Evolutionary conservation across 2,329 filamentous ascomycete species (phyloP), one percentile per base, ranked within the genome.

Genomic region (Arachnopeziza araneosa): DNA sequence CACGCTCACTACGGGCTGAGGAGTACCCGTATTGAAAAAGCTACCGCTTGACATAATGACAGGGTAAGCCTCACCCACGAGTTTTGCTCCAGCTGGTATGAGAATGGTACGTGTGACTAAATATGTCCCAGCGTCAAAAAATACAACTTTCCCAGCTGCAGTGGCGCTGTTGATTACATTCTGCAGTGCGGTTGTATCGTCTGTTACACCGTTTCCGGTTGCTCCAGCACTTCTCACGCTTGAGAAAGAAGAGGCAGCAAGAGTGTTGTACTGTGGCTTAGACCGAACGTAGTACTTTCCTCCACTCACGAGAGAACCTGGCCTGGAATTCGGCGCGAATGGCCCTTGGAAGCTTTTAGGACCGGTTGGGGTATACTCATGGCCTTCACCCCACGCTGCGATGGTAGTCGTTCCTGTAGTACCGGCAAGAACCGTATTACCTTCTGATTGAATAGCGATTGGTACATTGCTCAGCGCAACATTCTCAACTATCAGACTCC

Each of bases 111-210:
- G 66, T 3, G 75, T 80, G 22, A 82, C 72, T 54, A 74, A 74
- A 74, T 85, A 86, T 9, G 79, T 71, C 54, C 83, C 83, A 24
- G 63, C 78, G 72, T 79, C 84, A 17, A 83, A 69, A 52, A 84
- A 75, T 79, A n/a, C 64, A 84, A 85, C 63, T 79, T 77, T 30
- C 75, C 74, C 19, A 72, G 67, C n/a, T 71, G 67, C 4, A 4
- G 50, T n/a, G 9, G 21, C 17, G 75, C 75, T 2, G 83, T 81
- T 63, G 96, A 83, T 58, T 90, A 81, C 1, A 69, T 72, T 69
- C 77, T 75, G 19, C 87, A 54, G 22, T 12, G 24, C 24, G 2
- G n/a, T 24, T 30, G 52, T 54, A n/a, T 54, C 52, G n/a, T 54
- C 52, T 3, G 9, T 54, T 14, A 30, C 10, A 8, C 52, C 52